Evolutionary conservation across 352 stramenopile species (phyloP).

Genomic region (Globisporangium cystogenes): DNA sequence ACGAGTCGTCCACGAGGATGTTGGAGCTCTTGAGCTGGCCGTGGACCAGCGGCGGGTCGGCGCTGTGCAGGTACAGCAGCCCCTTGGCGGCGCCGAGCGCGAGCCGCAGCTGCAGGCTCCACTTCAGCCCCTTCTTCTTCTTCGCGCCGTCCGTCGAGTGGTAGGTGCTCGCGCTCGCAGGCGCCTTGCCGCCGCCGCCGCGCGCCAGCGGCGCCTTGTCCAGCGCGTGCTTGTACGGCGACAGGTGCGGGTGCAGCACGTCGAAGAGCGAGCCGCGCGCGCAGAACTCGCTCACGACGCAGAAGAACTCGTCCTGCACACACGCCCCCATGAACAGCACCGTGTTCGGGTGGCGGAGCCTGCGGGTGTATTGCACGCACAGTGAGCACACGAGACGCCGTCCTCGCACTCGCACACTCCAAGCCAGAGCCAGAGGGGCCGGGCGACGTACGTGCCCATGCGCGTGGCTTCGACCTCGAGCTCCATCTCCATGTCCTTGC

Average conservation of each 20-base stretch:
- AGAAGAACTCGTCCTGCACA: constrained; percentile 93
- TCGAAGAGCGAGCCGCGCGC: constrained; percentile 94
- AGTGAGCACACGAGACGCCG: neutral
- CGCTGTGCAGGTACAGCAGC: constrained; percentile 81
- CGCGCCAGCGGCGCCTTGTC: constrained; percentile 13
- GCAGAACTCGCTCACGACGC: constrained; percentile 96
- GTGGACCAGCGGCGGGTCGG: constrained; percentile 78
- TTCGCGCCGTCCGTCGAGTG: constrained; percentile 17
- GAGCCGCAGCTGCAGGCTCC: constrained; percentile 75
- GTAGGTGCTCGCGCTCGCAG: constrained; percentile 8
- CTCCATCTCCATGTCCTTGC: constrained; percentile 77
- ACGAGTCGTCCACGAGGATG: constrained; percentile 86
- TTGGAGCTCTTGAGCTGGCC: constrained; percentile 87
- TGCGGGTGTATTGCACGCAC: constrained; percentile 10
- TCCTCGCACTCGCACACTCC: neutral
- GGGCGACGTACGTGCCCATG: constrained; percentile 48
- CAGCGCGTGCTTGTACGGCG: constrained; percentile 12
- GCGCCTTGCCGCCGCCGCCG: constrained; percentile 6
- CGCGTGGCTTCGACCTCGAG: constrained; percentile 77
- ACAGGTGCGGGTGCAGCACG: constrained; percentile 76
- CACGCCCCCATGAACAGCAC: constrained; percentile 98
- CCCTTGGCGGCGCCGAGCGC: constrained; percentile 71
- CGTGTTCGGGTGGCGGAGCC: constrained; percentile 97
- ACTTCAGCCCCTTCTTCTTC: constrained; percentile 73
- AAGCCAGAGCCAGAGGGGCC: too few relatives aligned